Conservation (phyloP, 2,329 filamentous ascomycete species). For the Ilyonectria mors-panacis region DNA sequence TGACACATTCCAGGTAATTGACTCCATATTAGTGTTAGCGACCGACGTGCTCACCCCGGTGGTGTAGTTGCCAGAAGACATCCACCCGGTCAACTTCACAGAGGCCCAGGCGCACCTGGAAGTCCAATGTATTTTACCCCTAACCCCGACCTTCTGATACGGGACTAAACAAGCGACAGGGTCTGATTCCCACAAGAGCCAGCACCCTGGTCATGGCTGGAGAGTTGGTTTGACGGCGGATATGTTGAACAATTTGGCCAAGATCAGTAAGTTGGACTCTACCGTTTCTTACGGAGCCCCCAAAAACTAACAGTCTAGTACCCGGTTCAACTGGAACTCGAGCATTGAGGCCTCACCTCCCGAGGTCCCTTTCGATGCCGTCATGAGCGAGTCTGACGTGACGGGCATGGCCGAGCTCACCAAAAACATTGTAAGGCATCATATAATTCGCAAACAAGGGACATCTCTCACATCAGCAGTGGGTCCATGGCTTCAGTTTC, state of each 20-base stretch:
- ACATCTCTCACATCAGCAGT: slow-evolving; percentile 60
- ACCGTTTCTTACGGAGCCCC: too few species aligned
- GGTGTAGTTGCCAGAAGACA: slow-evolving; percentile 51
- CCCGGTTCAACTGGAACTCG: slow-evolving; percentile 44
- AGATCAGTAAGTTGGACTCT: slow-evolving; percentile 39
- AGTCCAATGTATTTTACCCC: slow-evolving; percentile 51
- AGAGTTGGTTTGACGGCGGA: slow-evolving; percentile 38
- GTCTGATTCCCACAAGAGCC: slow-evolving; percentile 78
- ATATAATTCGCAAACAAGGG: background rate
- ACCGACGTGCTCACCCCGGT: background rate
- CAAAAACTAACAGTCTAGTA: slow-evolving; percentile 32
- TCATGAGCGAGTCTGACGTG: slow-evolving; percentile 67
- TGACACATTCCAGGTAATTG: slow-evolving; percentile 57
- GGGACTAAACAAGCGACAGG: slow-evolving; percentile 61
- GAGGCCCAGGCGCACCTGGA: slow-evolving; percentile 50
- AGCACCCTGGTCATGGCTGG: slow-evolving; percentile 69
- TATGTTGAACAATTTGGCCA: slow-evolving; percentile 35
- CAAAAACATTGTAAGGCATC: slow-evolving; percentile 70
- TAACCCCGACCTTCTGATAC: background rate
- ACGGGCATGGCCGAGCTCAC: slow-evolving; percentile 73
- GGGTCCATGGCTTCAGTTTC: slow-evolving; percentile 81
- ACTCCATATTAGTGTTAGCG: background rate
- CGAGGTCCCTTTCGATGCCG: slow-evolving; percentile 70
- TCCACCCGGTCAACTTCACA: slow-evolving; percentile 49
- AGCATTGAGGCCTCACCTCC: slow-evolving; percentile 65